These are phyloP conservation scores for Fusarium torreyae DNA, from an alignment of 2,329 filamentous ascomycete species.

Conservation along the genomic window DNA sequence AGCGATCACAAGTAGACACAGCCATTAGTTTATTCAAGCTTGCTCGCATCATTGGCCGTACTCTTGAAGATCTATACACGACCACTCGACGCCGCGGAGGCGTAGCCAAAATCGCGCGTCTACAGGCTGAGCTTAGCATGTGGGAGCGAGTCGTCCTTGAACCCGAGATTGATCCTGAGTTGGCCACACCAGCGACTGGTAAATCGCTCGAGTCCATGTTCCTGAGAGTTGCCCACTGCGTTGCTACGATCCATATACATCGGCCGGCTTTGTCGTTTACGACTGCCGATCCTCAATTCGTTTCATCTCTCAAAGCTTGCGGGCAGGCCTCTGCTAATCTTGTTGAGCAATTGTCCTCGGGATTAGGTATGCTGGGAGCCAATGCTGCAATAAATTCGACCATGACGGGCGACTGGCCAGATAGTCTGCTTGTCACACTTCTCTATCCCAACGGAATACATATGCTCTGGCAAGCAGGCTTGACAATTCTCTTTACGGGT, in stretches of 20 bases:
- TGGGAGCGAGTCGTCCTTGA: conserved; percentile 38
- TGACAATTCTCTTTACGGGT: conserved; percentile 44
- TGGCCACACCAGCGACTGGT: not conserved
- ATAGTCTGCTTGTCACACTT: conserved; percentile 15
- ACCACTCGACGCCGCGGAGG: conserved; percentile 47
- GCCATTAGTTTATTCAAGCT: conserved; percentile 47
- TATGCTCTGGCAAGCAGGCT: conserved; percentile 49
- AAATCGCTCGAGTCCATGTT: conserved; percentile 23
- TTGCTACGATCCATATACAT: conserved; percentile 47
- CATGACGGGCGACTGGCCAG: not conserved
- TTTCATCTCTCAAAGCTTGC: conserved; percentile 37
- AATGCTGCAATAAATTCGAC: not conserved
- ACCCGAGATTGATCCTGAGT: conserved; percentile 16
- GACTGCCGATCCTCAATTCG: conserved; percentile 39
- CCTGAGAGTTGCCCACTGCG: conserved; percentile 33
- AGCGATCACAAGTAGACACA: conserved; percentile 45
- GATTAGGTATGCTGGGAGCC: not conserved
- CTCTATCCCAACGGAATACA: conserved; percentile 48
- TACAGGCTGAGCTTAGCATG: conserved; percentile 47
- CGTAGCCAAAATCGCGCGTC: conserved; percentile 41
- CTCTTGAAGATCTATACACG: conserved; percentile 46
- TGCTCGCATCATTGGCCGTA: conserved; percentile 43
- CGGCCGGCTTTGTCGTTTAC: conserved; percentile 47
- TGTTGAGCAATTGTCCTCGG: conserved; percentile 3
- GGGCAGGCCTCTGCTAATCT: conserved; percentile 20